These are phyloP conservation scores for Pseudoturritis turrita DNA, from an alignment of 345 rosid species.

Conservation along the genomic window DNA sequence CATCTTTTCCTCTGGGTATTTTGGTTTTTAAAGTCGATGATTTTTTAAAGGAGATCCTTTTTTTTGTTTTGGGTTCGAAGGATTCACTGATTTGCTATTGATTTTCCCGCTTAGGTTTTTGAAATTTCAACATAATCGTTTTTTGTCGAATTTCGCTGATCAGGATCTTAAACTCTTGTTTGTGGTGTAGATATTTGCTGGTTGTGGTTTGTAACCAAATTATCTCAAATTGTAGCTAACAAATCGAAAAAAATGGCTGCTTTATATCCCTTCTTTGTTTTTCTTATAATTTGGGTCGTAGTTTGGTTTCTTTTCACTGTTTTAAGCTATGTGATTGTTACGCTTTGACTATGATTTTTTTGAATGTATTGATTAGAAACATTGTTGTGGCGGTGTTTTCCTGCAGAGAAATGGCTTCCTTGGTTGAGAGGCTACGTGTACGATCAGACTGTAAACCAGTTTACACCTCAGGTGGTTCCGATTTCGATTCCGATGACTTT, in stretches of 20 bases:
- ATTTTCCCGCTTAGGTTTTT: conserved; percentile 3
- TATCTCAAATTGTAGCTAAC: neutral
- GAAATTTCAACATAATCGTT: neutral
- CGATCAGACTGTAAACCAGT: conserved; percentile 63
- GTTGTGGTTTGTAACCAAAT: neutral
- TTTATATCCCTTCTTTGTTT: neutral
- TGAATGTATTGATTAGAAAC: neutral
- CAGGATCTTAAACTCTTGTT: neutral
- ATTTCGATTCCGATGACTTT: conserved; percentile 62
- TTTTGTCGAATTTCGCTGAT: neutral
- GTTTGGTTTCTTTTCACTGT: neutral
- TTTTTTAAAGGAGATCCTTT: neutral
- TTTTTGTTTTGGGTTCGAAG: neutral
- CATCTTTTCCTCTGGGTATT: no score
- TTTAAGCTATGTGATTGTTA: neutral
- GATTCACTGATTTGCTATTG: neutral
- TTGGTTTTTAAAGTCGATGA: neutral
- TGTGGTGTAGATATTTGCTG: neutral
- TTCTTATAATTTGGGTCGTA: neutral
- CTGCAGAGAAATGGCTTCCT: conserved; percentile 78
- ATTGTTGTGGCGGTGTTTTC: conserved; percentile 3
- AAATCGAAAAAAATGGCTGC: neutral
- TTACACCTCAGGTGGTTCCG: conserved; percentile 59
- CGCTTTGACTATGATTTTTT: neutral
- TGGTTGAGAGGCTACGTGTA: conserved; percentile 64